Evolutionary conservation across 805 yeast genomes (phyloP).

Genomic region (Starmera pachycereana): DNA sequence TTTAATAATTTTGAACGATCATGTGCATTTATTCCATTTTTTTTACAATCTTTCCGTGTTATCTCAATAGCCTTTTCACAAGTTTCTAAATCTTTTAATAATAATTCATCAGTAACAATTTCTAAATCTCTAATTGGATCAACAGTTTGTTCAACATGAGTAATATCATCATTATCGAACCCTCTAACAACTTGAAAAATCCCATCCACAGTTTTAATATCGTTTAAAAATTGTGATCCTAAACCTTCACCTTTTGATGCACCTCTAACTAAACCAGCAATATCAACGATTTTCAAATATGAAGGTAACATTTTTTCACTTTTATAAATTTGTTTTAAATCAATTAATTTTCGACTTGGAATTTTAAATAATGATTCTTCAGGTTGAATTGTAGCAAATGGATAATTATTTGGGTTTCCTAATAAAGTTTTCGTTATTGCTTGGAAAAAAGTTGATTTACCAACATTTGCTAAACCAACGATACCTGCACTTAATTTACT

Average conservation of each 20-base stretch:
- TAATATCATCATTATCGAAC: constrained; percentile 65
- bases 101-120: constrained; percentile 63
- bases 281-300: constrained; percentile 60
- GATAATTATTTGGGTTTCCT: constrained; percentile 72
- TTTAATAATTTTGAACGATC: constrained; percentile 37
- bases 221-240: constrained; percentile 72
- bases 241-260: constrained; percentile 80
- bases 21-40: constrained; percentile 31
- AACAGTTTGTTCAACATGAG: constrained; percentile 63
- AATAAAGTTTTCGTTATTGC: constrained; percentile 63
- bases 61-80: constrained; percentile 46
- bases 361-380: constrained; percentile 68
- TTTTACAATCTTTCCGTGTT: constrained; percentile 28
- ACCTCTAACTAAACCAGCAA: constrained; percentile 75
- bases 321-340: constrained; percentile 42
- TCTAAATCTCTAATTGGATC: constrained; percentile 70
- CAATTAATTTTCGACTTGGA: constrained; percentile 52
- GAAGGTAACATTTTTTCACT: constrained; percentile 61
- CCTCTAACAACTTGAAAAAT: constrained; percentile 73
- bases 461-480: constrained; percentile 75
- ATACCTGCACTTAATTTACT: constrained; percentile 41
- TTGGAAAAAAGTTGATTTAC: constrained; percentile 74
- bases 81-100: constrained; percentile 70
- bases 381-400: constrained; percentile 73
- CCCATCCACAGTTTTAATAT: constrained; percentile 74